These are phyloP conservation scores for Thielaviopsis populi DNA, from an alignment of 2,329 filamentous ascomycete genomes.

Conservation along the genomic window DNA sequence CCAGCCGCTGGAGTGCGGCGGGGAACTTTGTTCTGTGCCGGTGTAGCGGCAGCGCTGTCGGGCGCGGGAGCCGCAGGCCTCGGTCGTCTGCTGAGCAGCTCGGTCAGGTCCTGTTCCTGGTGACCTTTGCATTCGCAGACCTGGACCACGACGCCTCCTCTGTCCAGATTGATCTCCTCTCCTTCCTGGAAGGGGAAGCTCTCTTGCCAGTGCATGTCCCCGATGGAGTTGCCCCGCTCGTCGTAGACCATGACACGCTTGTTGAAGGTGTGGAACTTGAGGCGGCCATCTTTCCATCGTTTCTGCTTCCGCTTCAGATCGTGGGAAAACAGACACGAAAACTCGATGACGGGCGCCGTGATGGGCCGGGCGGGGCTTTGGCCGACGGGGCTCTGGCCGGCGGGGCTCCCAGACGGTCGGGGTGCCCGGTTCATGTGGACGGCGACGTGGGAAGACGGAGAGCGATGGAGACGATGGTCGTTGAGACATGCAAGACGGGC, in stretches of 20 bases:
- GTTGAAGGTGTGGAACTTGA: conserved; percentile 85
- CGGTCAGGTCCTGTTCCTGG: conserved; percentile 62
- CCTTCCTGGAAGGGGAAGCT: conserved; percentile 58
- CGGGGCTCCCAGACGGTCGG: background rate
- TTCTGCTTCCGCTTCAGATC: conserved; percentile 79
- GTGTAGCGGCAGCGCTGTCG: conserved; percentile 17
- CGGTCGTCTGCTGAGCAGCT: conserved; percentile 50
- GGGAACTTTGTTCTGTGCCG: conserved; percentile 13
- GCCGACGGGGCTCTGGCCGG: background rate
- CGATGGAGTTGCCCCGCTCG: conserved; percentile 61
- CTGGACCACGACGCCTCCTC: conserved; percentile 61
- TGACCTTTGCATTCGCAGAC: conserved; percentile 61
- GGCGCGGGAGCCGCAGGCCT: conserved; percentile 17
- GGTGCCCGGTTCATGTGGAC: conserved; percentile 4
- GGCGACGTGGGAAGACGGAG: background rate
- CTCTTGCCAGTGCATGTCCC: conserved; percentile 68
- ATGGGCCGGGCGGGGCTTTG: conserved; percentile 29
- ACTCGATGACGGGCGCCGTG: conserved; percentile 65
- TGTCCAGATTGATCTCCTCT: conserved; percentile 67
- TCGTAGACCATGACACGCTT: conserved; percentile 84
- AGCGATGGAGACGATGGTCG: background rate
- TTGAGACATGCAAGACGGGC: background rate
- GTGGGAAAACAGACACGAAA: conserved; percentile 72
- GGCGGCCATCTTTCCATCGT: conserved; percentile 80
- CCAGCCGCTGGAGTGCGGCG: background rate